A percentile compares a stretch with the other conserved stretches of the same genome.
Conservation (phyloP, 495 filamentous ascomycete species). For the Penicillium waksmanii region DNA sequence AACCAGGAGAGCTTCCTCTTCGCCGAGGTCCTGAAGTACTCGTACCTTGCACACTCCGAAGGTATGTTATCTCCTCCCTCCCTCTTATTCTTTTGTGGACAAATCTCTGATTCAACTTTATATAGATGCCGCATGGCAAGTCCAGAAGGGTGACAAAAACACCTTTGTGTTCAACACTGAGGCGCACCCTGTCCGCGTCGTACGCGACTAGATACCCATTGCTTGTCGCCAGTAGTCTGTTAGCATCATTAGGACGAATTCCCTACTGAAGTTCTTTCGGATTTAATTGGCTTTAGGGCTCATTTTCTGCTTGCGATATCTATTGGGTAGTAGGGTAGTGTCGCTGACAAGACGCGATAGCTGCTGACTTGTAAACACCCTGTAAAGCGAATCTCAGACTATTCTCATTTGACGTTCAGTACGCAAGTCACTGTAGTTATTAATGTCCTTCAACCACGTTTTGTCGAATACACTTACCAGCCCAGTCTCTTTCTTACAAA, state of each 20-base stretch:
- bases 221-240: neutral
- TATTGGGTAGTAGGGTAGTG: too few relatives aligned
- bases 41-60: slow-evolving; percentile 67
- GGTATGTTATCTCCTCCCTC: slow-evolving; percentile 18
- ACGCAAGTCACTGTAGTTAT: too few relatives aligned
- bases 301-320: neutral
- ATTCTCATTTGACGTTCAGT: too few relatives aligned
- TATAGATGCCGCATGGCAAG: slow-evolving; percentile 68
- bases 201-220: slow-evolving; percentile 1
- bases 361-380: too few relatives aligned
- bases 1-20: slow-evolving; percentile 91
- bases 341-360: too few relatives aligned
- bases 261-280: neutral
- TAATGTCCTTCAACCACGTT: too few relatives aligned
- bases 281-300: neutral
- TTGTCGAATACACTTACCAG: too few relatives aligned
- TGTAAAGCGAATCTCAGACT: too few relatives aligned
- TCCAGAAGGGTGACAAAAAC: slow-evolving; percentile 59
- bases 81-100: neutral
- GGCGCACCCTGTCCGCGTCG: slow-evolving; percentile 73
- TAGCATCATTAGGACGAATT: neutral
- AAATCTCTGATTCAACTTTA: slow-evolving; percentile 15
- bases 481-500: too few relatives aligned
- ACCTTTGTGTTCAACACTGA: slow-evolving; percentile 84
- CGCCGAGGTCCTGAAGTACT: slow-evolving; percentile 88